These are phyloP conservation scores for Mycena indigotica DNA, from an alignment of 768 basidiomycete genomes.

Conservation along the genomic window DNA sequence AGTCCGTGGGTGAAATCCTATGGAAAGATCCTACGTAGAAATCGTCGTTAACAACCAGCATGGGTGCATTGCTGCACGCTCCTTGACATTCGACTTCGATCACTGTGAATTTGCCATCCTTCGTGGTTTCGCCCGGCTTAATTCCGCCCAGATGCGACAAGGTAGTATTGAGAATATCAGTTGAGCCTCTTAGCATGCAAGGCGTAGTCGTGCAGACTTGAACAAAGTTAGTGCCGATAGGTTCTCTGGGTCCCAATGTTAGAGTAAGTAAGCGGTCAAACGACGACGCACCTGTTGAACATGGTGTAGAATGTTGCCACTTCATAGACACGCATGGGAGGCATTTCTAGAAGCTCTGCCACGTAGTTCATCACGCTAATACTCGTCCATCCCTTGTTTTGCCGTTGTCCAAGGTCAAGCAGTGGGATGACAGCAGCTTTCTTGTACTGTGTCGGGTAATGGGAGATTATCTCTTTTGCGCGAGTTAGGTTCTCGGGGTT, in stretches of 20 bases:
- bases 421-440: conserved; percentile 98
- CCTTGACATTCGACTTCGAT: conserved; percentile 99
- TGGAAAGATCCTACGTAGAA: conserved; percentile 77
- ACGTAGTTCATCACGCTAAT: conserved; percentile 99
- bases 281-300: conserved; percentile 84
- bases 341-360: conserved; percentile 90
- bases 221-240: conserved; percentile 90
- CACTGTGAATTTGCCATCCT: conserved; percentile 95
- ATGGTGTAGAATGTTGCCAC: conserved; percentile 99
- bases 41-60: conserved; percentile 95
- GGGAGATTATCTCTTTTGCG: conserved; percentile 86
- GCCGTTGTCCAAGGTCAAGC: conserved; percentile 93
- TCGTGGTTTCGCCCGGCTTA: conserved; percentile 89
- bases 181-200: conserved; percentile 93
- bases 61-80: conserved; percentile 96
- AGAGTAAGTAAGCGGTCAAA: background rate
- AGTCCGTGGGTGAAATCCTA: conserved; percentile 10
- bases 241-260: conserved; percentile 59
- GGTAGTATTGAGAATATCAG: conserved; percentile 84
- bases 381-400: conserved; percentile 98
- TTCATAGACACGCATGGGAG: conserved; percentile 98
- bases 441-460: conserved; percentile 97
- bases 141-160: conserved; percentile 81
- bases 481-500: conserved; percentile 77
- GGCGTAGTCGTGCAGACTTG: conserved; percentile 99